phyloP scores from a whole-genome alignment of 129 eudicot species.

The Oenanthe sinensis region DNA sequence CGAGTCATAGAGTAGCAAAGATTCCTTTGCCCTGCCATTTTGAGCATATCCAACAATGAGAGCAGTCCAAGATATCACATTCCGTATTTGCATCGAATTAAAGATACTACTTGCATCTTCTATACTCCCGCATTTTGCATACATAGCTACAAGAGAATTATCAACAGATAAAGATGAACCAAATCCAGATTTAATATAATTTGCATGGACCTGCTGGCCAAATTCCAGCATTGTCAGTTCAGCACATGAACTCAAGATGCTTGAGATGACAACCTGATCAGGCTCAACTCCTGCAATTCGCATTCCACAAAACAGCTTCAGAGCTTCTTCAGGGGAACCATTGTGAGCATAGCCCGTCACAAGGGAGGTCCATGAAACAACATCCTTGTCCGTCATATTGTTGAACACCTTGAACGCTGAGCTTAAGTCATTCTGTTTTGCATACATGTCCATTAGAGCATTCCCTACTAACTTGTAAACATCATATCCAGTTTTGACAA shows the following conservation, averaged over 20 bases:
- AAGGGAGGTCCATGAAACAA: slow-evolving; percentile 7
- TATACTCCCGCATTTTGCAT: slow-evolving; percentile 5
- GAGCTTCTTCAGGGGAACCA: slow-evolving; percentile 3
- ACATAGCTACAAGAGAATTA: slow-evolving; percentile 8
- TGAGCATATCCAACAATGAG: slow-evolving; percentile 70
- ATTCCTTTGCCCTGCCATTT: slow-evolving; percentile 53
- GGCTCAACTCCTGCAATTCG: slow-evolving; percentile 6
- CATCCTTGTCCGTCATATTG: slow-evolving; percentile 7
- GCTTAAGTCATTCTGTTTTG: slow-evolving; percentile 4
- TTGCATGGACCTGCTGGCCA: slow-evolving; percentile 13
- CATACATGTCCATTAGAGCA: slow-evolving; percentile 8
- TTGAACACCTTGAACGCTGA: slow-evolving; percentile 4
- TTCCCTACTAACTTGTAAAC: slow-evolving; percentile 10
- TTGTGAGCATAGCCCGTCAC: slow-evolving; percentile 3
- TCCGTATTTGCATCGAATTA: slow-evolving; percentile 15
- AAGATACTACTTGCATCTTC: slow-evolving; percentile 4
- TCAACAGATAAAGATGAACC: slow-evolving; percentile 9
- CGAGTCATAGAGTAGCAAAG: slow-evolving; percentile 40
- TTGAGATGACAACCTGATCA: slow-evolving; percentile 6
- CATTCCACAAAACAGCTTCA: slow-evolving; percentile 1
- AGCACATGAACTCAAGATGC: slow-evolving; percentile 8
- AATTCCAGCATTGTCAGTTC: slow-evolving; percentile 6
- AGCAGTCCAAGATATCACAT: slow-evolving; percentile 75
- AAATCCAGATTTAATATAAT: background rate
- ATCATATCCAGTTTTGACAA: slow-evolving; percentile 56